A percentile compares a stretch with the other conserved stretches of the same genome.
These are phyloP conservation scores for Sugiyamaella valdiviana DNA, from an alignment of 805 yeast species.

Conservation along the genomic window DNA sequence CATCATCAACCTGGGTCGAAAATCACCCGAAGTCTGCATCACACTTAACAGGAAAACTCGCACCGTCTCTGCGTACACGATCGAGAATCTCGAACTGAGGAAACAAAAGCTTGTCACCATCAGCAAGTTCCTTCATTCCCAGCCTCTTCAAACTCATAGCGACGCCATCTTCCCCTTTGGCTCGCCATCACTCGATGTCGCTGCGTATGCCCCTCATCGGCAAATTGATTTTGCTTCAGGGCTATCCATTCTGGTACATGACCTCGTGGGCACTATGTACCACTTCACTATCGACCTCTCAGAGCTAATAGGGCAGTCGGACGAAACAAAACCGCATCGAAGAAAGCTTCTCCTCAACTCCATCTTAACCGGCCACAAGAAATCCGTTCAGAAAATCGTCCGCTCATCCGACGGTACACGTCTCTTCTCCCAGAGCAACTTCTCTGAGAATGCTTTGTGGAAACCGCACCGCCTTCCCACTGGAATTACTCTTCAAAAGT, in stretches of 20 bases:
- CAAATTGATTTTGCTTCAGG: constrained; percentile 8
- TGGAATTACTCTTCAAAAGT: constrained; percentile 34
- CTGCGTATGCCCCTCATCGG: constrained; percentile 7
- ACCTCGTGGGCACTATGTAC: constrained; percentile 26
- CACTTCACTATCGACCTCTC: constrained; percentile 30
- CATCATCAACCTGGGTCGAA: constrained; percentile 15
- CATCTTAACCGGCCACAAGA: constrained; percentile 76
- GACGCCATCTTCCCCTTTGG: constrained; percentile 7
- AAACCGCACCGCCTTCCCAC: constrained; percentile 35
- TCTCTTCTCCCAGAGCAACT: constrained; percentile 53
- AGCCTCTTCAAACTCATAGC: background rate
- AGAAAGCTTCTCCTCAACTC: constrained; percentile 16
- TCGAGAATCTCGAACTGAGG: constrained; percentile 45
- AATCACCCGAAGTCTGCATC: constrained; percentile 18
- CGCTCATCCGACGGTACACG: constrained; percentile 65
- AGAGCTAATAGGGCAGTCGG: background rate
- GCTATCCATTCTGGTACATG: constrained; percentile 26
- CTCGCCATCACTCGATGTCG: constrained; percentile 7
- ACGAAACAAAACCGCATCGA: background rate
- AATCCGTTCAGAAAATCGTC: constrained; percentile 61
- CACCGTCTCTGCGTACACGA: constrained; percentile 36
- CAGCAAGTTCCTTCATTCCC: constrained; percentile 5
- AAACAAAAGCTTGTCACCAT: constrained; percentile 35
- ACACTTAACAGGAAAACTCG: constrained; percentile 7
- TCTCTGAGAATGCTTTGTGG: constrained; percentile 61